Evolutionary conservation across 1,284 basidiomycete species (phyloP).

Genomic region (Inonotus hispidus): DNA sequence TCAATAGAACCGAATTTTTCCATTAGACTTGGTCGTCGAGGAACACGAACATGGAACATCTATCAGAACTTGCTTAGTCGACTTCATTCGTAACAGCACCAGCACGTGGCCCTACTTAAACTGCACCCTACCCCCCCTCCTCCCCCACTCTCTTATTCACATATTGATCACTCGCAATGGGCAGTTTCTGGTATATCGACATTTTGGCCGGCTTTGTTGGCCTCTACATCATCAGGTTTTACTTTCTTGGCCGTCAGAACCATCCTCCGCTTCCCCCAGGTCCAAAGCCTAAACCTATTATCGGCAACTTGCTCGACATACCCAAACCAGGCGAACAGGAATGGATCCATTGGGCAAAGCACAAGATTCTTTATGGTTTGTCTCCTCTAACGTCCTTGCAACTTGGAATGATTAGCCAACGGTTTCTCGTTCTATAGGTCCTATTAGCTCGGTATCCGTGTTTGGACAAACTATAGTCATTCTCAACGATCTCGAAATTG

Average conservation of each 20-base stretch:
- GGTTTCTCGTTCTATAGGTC: slow-evolving; percentile 2
- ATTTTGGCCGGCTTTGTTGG: slow-evolving; percentile 8
- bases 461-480: slow-evolving; percentile 16
- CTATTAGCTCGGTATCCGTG: slow-evolving; percentile 15
- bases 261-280: slow-evolving; percentile 17
- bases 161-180: not conserved
- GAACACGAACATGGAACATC: too few relatives aligned
- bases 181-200: slow-evolving; percentile 1
- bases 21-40: too few relatives aligned
- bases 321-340: slow-evolving; percentile 14
- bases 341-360: slow-evolving; percentile 18
- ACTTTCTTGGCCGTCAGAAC: not conserved
- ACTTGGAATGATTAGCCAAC: not conserved
- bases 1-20: too few relatives aligned
- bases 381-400: not conserved
- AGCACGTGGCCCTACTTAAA: too few relatives aligned
- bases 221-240: slow-evolving; percentile 6
- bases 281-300: slow-evolving; percentile 15
- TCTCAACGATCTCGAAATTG: slow-evolving; percentile 11
- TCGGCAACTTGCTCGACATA: slow-evolving; percentile 19
- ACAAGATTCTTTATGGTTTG: slow-evolving; percentile 18
- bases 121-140: too few relatives aligned
- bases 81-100: too few relatives aligned
- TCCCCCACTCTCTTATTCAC: not conserved
- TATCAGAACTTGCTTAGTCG: too few relatives aligned